Percentiles rank a stretch among this genome's conserved stretches.
These are phyloP conservation scores for Candida oleophila DNA, from an alignment of 805 yeast genomes.

Conservation along the genomic window DNA sequence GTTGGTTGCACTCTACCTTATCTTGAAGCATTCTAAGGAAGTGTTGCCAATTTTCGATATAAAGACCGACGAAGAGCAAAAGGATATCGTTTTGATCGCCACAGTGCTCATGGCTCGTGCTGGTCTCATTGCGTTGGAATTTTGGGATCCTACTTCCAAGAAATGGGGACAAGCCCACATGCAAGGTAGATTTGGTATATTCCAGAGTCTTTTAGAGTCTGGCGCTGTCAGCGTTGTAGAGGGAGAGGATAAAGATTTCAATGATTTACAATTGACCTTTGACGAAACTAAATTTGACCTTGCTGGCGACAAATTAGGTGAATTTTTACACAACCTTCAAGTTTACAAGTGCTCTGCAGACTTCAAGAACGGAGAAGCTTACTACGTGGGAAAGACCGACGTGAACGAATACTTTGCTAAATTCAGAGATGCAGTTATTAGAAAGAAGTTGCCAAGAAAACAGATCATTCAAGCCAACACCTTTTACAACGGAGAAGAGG, in stretches of 20 bases:
- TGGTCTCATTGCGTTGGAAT: conserved; percentile 78
- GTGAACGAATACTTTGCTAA: conserved; percentile 62
- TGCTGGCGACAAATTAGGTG: conserved; percentile 74
- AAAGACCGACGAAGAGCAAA: conserved; percentile 53
- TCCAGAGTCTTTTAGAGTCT: conserved; percentile 70
- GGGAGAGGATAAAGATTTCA: conserved; percentile 44
- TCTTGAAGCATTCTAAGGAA: conserved; percentile 58
- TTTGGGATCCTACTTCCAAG: conserved; percentile 76
- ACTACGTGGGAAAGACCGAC: conserved; percentile 66
- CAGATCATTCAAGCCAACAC: conserved; percentile 86
- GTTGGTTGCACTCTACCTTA: conserved; percentile 78
- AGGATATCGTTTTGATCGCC: conserved; percentile 63
- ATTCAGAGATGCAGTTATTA: conserved; percentile 66
- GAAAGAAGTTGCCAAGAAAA: conserved; percentile 77
- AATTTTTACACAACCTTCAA: conserved; percentile 70
- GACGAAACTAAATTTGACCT: conserved; percentile 63
- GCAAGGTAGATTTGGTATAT: conserved; percentile 87
- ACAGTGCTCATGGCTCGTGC: conserved; percentile 85
- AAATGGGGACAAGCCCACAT: conserved; percentile 96
- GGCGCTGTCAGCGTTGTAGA: conserved; percentile 59
- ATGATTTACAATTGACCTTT: conserved; percentile 60
- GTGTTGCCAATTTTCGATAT: conserved; percentile 75
- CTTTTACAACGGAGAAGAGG: conserved; percentile 36
- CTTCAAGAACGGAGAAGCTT: conserved; percentile 58
- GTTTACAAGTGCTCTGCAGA: conserved; percentile 79